Conservation (phyloP, 192 early-diverging fungal species). For the Funneliformis geosporum region DNA sequence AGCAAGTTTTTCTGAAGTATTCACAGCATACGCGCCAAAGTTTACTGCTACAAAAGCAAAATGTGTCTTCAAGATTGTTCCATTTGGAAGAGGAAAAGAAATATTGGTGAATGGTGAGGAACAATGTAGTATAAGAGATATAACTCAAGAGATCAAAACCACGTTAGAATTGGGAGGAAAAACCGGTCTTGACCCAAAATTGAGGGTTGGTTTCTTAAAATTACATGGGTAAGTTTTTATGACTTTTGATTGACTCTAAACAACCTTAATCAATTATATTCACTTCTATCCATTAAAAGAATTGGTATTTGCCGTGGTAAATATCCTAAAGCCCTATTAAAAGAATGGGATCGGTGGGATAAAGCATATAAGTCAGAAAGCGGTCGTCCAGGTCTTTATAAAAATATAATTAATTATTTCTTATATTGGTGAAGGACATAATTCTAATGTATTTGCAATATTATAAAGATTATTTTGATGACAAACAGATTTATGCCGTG, state of each 20-base stretch:
- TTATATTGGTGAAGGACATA: too few species aligned
- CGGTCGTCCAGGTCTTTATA: constrained; percentile 57
- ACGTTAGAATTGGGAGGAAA: constrained; percentile 55
- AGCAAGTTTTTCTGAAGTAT: constrained; percentile 86
- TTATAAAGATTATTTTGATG: constrained; percentile 58
- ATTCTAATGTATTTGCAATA: too few species aligned
- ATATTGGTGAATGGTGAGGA: constrained; percentile 44
- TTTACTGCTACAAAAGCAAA: constrained; percentile 38
- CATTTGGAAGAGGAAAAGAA: constrained; percentile 62
- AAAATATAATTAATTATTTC: background rate
- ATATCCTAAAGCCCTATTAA: constrained; percentile 64
- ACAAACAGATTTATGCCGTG: constrained; percentile 72
- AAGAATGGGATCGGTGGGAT: constrained; percentile 74
- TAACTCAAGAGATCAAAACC: constrained; percentile 64
- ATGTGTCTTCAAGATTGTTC: constrained; percentile 80
- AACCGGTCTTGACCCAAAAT: constrained; percentile 42
- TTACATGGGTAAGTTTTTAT: constrained; percentile 40
- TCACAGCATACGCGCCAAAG: constrained; percentile 42
- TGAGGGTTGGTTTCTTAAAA: constrained; percentile 43
- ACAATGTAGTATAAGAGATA: constrained; percentile 53
- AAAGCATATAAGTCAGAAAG: constrained; percentile 69
- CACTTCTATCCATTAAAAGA: constrained; percentile 51
- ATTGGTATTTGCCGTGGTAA: constrained; percentile 67
- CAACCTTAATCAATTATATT: constrained; percentile 43
- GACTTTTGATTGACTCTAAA: constrained; percentile 27